Conservation (phyloP, 179 eudicot species). For the Nepenthes alata region DNA sequence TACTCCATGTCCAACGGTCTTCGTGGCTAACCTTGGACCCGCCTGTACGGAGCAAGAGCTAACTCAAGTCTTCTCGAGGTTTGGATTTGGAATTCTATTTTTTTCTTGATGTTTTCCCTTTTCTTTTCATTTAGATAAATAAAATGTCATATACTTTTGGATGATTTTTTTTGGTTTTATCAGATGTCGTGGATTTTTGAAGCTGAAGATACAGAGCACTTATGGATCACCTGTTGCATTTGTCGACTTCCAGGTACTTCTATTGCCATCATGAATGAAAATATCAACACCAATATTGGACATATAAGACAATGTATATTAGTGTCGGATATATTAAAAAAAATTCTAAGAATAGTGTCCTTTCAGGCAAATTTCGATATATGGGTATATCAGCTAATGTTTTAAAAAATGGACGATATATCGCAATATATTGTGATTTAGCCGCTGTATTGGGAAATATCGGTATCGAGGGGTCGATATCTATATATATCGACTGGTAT, state of each 20-base stretch:
- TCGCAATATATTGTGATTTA: too few relatives aligned
- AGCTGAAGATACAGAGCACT: conserved; percentile 75
- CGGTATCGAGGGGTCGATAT: too few relatives aligned
- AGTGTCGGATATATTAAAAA: too few relatives aligned
- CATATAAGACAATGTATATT: too few relatives aligned
- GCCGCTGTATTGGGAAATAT: too few relatives aligned
- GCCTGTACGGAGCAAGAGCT: conserved; percentile 71
- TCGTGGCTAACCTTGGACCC: conserved; percentile 76
- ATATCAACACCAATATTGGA: too few relatives aligned
- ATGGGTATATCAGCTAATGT: neutral
- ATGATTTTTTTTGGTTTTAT: neutral
- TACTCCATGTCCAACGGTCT: conserved; percentile 77
- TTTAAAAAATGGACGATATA: too few relatives aligned
- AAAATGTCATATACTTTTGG: neutral
- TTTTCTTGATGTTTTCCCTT: neutral
- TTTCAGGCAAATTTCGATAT: neutral
- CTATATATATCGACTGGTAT: too few relatives aligned
- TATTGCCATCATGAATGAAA: neutral
- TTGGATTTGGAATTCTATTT: conserved; percentile 5
- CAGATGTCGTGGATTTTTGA: conserved; percentile 80
- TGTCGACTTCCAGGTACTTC: conserved; percentile 78
- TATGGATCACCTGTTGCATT: conserved; percentile 89
- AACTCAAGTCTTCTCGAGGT: conserved; percentile 70
- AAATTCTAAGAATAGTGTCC: neutral
- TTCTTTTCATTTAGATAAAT: neutral